Base-by-base conservation (phyloP, 169 alveolate genomes). In the Condylostoma magnum region DNA sequence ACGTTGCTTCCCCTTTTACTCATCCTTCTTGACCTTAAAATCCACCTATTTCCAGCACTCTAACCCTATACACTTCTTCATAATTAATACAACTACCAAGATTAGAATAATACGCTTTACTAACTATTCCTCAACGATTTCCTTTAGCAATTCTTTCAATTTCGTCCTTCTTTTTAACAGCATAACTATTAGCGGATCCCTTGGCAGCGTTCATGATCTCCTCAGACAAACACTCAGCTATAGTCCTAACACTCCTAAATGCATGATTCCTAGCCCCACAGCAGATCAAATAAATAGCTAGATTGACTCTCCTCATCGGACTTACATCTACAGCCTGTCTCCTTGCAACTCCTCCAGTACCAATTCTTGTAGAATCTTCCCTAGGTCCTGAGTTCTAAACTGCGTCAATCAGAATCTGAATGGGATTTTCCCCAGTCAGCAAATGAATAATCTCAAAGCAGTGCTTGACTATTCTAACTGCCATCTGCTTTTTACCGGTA, bases 71-170 rank as follows among this genome's bases (percentile, higher is more conserved):
- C n/a, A n/a, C n/a, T n/a, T n/a, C n/a, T n/a, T n/a, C n/a, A n/a
- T n/a, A n/a, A n/a, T n/a, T n/a, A n/a, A n/a, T n/a, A n/a, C n/a
- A n/a, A n/a, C n/a, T n/a, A n/a, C n/a, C n/a, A n/a, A n/a, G n/a
- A 65, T 4, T 15, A 48, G 76, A n/a, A 8, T 15, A 54, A 52
- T n/a, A n/a, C n/a, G n/a, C 48, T 41, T 41, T 41, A 10, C 48
- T 41, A n/a, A n/a, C n/a, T n/a, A n/a, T n/a, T n/a, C n/a, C 58
- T 97, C 87, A 98, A 73, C 99, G 98, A 95, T 97, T 97, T 41
- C 99, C 99, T 91, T 97, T 97, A 79, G 99, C 99, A 33, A 97
- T 99, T 77, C 99, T 98, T 90, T 98, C 99, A 79, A 97, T 97
- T 86, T 98, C 99, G 78, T 98, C 99, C 94, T 98, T 98, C 97